Evolutionary conservation across 2,329 filamentous ascomycete genomes (phyloP).

Genomic region (Rachicladosporium sp.): DNA sequence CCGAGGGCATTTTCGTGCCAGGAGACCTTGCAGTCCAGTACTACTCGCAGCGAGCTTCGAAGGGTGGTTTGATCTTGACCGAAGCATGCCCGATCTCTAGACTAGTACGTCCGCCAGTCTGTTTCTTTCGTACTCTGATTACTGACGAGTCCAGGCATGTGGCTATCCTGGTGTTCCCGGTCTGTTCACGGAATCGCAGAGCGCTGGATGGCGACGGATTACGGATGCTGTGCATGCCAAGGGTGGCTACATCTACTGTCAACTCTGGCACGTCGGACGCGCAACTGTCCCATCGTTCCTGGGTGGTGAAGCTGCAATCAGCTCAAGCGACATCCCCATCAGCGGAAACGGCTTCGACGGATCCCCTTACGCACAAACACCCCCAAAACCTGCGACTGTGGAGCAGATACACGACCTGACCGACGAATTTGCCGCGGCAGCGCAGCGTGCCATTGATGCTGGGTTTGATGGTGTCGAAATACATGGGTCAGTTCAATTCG

Average conservation of each 20-base stretch:
- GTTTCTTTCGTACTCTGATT: conserved; percentile 44
- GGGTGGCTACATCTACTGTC: conserved; percentile 48
- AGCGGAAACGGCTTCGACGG: conserved; percentile 15
- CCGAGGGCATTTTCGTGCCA: conserved; percentile 35
- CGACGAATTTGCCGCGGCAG: conserved; percentile 25
- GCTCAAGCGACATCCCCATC: conserved; percentile 22
- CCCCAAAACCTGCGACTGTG: conserved; percentile 24
- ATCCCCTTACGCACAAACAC: conserved; percentile 22
- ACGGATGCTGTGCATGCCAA: conserved; percentile 52
- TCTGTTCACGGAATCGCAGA: conserved; percentile 43
- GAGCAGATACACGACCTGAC: conserved; percentile 25
- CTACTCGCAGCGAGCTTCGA: conserved; percentile 40
- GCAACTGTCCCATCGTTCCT: conserved; percentile 14
- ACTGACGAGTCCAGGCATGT: conserved; percentile 29
- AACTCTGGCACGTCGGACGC: conserved; percentile 51
- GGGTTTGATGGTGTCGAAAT: conserved; percentile 49
- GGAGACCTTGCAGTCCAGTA: conserved; percentile 33
- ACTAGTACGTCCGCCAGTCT: conserved; percentile 35
- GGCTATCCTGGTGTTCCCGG: conserved; percentile 42
- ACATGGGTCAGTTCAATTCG: conserved; percentile 14
- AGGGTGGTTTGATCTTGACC: conserved; percentile 41
- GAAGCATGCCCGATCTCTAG: conserved; percentile 40
- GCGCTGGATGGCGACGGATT: conserved; percentile 46
- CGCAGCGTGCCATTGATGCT: conserved; percentile 31
- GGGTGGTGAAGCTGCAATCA: conserved; percentile 13